Evolutionary conservation across 2,329 filamentous ascomycete genomes (phyloP), one percentile per base, ranked within the genome.

Genomic region (Colletotrichum sansevieriae): DNA sequence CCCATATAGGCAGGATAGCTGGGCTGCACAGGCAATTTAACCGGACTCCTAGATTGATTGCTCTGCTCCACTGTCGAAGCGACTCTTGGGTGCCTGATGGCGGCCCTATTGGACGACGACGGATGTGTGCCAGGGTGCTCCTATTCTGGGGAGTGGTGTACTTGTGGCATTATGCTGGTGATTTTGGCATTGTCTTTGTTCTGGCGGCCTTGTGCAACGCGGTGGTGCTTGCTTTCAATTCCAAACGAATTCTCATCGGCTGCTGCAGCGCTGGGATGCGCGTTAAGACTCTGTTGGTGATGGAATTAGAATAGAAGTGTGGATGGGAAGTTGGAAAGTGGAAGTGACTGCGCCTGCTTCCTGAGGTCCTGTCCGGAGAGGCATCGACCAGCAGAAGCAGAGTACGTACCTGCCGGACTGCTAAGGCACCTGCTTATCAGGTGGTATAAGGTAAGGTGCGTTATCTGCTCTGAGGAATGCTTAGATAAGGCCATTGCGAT

Each of bases 61-160:
- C 20, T 33, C 49, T 63, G 57, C 63, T 58, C 67, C 63, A 70
- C 64, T 15, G 8, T 6, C 35, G 18, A 60, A 47, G 15, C 20
- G 10, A 39, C 56, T 37, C 29, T 33, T 69, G 35, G 49, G 43
- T 67, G 63, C 66, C 66, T 63, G 37, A 69, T 67, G 57, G 56
- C 63, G 47, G 66, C 63, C 66, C 56, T 67, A 69, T 52, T 69
- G 63, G 63, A 49, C 63, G 39, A 51, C 22, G 29, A 12, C 20
- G 4, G 15, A n/a, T 11, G 15, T 43, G 41, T 55, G 43, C 67
- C 13, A 39, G 67, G 67, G 20, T 66, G 20, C 12, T 51, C 51
- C 47, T 52, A 35, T 58, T 52, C 51, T 33, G 29, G 20, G 25
- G 15, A 46, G 33, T 60, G 15, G 9, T 56, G 39, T 43, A 35